Evolutionary conservation across 148 eudicot genomes (phyloP), one percentile per base, ranked within the genome.

Genomic region (Amaranthus hypochondriacus): DNA sequence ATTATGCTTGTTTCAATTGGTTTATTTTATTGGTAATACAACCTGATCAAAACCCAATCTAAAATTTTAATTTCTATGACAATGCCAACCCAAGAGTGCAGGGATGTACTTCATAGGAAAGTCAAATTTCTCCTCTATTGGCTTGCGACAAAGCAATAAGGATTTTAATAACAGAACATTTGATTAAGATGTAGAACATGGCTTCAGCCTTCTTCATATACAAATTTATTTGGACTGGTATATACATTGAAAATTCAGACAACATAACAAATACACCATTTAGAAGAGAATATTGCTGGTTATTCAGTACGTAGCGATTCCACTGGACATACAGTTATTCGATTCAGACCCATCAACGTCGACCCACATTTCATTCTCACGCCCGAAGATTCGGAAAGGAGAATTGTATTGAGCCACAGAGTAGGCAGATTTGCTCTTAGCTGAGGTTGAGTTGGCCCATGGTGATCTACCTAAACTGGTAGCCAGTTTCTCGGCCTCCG

Each of bases 281-380:
- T 13, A 18, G 48, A 73, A 4, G 48, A 62, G 7, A 46, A 18
- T 7, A 0, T 53, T 56, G 51, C 50, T 28, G 12, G 52, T 63
- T 48, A 39, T 39, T 64, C 74, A 89, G 60, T 76, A 86, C 43
- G 84, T 54, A 70, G 90, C 86, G 49, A 80, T 58, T 50, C 69
- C 84, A 75, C 56, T 71, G 6, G 85, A 78, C 48, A 74, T 71
- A 72, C 96, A 92, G 4, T 81, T 81, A 56, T 84, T 76, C 0
- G 50, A 54, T 70, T 81, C 83, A 15, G 83, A 83, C 15, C 87
- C 91, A 61, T 56, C 71, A 66, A 92, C 76, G 70, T 89, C 81
- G 28, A 86, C 80, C 98, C 98, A 90, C 5, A 92, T 90, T 78
- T 92, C 98, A 73, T 92, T 92, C 47, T 86, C 80, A 47, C 93